Percentiles rank a stretch among this genome's conserved stretches.
These are phyloP conservation scores for Neurospora sp. DNA, from an alignment of 2,329 filamentous ascomycete genomes.

Conservation along the genomic window DNA sequence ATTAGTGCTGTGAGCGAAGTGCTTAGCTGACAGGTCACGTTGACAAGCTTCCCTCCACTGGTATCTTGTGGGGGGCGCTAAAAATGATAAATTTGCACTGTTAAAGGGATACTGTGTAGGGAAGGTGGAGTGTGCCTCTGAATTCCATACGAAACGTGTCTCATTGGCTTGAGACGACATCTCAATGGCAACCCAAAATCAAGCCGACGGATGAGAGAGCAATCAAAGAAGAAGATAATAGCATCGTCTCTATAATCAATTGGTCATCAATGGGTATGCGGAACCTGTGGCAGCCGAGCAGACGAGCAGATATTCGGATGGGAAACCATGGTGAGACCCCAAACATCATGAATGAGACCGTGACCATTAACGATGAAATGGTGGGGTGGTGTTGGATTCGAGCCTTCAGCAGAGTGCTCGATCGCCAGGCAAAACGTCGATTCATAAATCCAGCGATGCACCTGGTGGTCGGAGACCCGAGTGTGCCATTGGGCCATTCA, in stretches of 20 bases:
- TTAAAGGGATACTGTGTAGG: background rate
- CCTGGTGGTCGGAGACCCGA: background rate
- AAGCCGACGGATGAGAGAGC: background rate
- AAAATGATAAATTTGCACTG: too few species aligned
- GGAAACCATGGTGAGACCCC: background rate
- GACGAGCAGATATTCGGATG: background rate
- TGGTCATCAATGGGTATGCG: background rate
- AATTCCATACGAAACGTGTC: background rate
- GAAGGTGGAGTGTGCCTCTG: background rate
- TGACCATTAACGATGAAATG: background rate
- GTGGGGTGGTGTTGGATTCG: conserved; percentile 1
- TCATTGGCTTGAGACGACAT: background rate
- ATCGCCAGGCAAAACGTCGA: conserved; percentile 19
- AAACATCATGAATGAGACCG: background rate
- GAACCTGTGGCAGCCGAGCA: background rate
- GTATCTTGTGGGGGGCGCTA: too few species aligned
- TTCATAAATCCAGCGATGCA: conserved; percentile 5
- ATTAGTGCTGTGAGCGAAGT: too few species aligned
- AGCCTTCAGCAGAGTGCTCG: conserved; percentile 9
- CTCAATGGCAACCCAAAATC: background rate
- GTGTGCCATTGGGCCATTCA: background rate
- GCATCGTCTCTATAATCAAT: background rate
- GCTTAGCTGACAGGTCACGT: too few species aligned
- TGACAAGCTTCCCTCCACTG: too few species aligned
- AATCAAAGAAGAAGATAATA: background rate